These are phyloP conservation scores for Sanghuangporus baumii DNA, from an alignment of 1,284 basidiomycete genomes.

Conservation along the genomic window DNA sequence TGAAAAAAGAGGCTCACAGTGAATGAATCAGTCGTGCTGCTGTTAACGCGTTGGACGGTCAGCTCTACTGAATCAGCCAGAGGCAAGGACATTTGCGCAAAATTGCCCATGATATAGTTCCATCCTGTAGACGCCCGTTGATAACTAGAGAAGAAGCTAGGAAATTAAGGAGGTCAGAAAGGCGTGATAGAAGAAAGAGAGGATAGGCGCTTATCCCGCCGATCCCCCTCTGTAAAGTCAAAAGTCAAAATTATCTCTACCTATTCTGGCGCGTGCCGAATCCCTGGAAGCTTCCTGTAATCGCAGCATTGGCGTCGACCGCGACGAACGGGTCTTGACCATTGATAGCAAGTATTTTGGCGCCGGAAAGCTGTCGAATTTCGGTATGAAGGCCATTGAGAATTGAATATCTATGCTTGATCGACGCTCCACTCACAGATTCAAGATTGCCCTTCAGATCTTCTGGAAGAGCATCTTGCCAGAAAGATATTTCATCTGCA, in stretches of 20 bases:
- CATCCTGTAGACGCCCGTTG: conserved; percentile 35
- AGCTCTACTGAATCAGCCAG: conserved; percentile 45
- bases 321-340: conserved; percentile 46
- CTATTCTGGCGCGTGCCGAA: conserved; percentile 47
- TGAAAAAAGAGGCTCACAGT: conserved; percentile 28
- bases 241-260: conserved; percentile 21
- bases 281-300: conserved; percentile 37
- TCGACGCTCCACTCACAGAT: conserved; percentile 30
- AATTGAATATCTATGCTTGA: neutral
- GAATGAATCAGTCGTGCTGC: conserved; percentile 37
- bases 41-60: conserved; percentile 40
- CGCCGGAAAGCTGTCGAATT: conserved; percentile 43
- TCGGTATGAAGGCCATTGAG: neutral
- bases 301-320: conserved; percentile 46
- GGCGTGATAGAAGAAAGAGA: neutral
- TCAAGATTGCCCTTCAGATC: conserved; percentile 42
- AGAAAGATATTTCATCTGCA: conserved; percentile 44
- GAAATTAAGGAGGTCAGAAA: neutral
- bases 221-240: conserved; percentile 17
- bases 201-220: neutral
- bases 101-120: conserved; percentile 58
- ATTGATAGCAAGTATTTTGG: conserved; percentile 48
- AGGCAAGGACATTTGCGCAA: conserved; percentile 53
- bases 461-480: conserved; percentile 49
- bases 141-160: conserved; percentile 38